Evolutionary conservation across 192 early-diverging fungal species (phyloP), one percentile per base, ranked within the genome.

Genomic region (Coemansia sp.): DNA sequence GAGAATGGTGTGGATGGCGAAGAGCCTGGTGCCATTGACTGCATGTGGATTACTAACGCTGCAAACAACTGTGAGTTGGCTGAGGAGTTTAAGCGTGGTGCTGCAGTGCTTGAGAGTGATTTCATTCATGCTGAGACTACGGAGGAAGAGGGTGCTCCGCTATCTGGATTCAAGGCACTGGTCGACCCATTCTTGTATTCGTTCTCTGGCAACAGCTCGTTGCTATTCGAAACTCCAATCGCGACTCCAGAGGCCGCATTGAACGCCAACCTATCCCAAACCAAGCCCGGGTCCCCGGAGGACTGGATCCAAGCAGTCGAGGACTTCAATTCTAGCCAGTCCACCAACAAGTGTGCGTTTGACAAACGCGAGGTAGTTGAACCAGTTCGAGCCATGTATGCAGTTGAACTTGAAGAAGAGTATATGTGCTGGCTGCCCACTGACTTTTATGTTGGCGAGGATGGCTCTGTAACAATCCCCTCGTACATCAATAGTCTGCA

Each of bases 401-500:
- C 27, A 29, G 51, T 14, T 9, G 51, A 16, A 0, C 10, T 60
- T 64, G 5, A 9, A 8, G 8, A 24, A 61, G 21, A 53, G 27
- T 57, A 57, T 33, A 17, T 57, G 54, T 41, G 57, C 37, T 90
- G 89, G 88, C 77, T 91, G 5, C 89, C 90, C 1, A 67, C 83
- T 1, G 89, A 88, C 24, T 85, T 89, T 57, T 42, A 68, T 2
- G 70, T 90, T 2, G 35, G 17, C 4, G 40, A 70, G 0, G 66
- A 77, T 27, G 87, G 88, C 3, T 33, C 68, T 0, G 73, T 84
- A 11, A 27, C 19, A 13, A 67, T 85, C 48, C 19, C 44, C 14
- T 87, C 86, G 3, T 91, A 90, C 69, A 91, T 92, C 84, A 90
- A 91, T 82, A 89, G 88, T 39, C 61, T 90, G 21, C 74, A 88